phyloP scores from a whole-genome alignment of 306 rosid species.

The Rosa persica region DNA sequence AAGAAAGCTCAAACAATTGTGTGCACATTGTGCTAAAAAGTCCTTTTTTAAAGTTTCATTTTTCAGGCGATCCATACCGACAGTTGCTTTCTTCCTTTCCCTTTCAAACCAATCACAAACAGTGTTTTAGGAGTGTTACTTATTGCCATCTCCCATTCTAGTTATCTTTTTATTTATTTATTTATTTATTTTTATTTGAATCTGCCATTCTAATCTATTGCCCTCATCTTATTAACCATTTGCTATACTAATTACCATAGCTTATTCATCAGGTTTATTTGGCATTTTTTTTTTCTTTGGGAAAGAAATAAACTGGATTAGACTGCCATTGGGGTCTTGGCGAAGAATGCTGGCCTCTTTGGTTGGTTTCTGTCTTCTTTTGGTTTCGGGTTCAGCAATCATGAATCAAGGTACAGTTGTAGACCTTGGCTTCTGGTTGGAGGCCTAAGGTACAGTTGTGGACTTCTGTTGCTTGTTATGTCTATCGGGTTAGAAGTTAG shows the following conservation, averaged over 20 bases:
- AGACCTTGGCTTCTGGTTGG: not conserved
- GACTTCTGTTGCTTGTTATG: not conserved
- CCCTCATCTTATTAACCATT: not conserved
- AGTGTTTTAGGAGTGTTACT: not conserved
- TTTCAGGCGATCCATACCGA: not conserved
- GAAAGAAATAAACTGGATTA: not conserved
- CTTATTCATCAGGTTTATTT: not conserved
- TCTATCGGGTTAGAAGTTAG: not conserved
- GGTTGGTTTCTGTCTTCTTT: not conserved
- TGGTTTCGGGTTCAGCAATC: not conserved
- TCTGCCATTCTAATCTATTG: not conserved
- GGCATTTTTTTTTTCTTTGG: not conserved
- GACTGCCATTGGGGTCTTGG: not conserved
- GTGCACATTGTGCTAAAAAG: not conserved
- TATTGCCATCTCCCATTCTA: not conserved
- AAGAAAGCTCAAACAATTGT: not conserved
- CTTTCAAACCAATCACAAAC: constrained; percentile 6
- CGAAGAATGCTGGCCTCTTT: not conserved
- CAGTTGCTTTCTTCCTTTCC: not conserved
- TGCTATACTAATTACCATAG: not conserved
- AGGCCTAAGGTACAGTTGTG: not conserved
- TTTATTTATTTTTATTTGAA: not conserved
- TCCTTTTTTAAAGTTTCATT: not conserved
- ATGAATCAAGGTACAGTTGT: not conserved
- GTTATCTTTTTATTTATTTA: not conserved